Base-by-base conservation (phyloP, 2,329 filamentous ascomycete species). In the Biscogniauxia mediterranea region DNA sequence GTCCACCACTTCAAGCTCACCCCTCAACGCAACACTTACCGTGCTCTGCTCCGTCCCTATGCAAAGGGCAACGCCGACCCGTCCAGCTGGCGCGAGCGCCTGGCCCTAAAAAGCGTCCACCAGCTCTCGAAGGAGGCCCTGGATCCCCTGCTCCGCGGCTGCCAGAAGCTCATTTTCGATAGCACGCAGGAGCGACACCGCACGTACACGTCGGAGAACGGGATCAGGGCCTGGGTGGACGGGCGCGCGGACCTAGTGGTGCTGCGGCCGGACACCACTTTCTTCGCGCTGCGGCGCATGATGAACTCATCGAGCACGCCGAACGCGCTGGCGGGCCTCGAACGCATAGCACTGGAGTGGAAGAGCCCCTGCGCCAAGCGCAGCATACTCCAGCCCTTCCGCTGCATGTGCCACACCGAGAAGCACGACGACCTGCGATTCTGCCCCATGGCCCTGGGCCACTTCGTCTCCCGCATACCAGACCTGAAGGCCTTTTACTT, bases 401-500 rank as follows among this genome's bases (percentile, higher is more conserved):
- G 17, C 8, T 60, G 51, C 52, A 5, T 3, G n/a, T 57, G 49
- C 52, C 46, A 3, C 25, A 0, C 9, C n/a, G 11, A 2, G 1
- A 19, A 1, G 5, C 50, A 56, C 13, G 8, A 4, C 42, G 2
- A 25, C 13, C 25, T 21, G 4, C 2, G 6, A 15, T 5, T 23
- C 25, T 73, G 73, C 52, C 65, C 66, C 0, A 2, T 32, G 3
- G 64, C 61, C 57, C 56, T 71, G 15, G 62, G 51, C 4, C 42
- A 61, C 11, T 70, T 73, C 15, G 7, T 75, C 3, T 60, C 67
- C 6, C 59, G 61, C n/a, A 75, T 77, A 38, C 38, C 56, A 0
- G 52, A 69, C 20, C 57, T 77, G 0, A 55, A 72, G 54, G 50
- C 60, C 5, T 66, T 77, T 38, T 76, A 73, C 60, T 56, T 77